These are phyloP conservation scores for Ceratocystis destructans DNA, from an alignment of 2,329 filamentous ascomycete species.

Conservation along the genomic window DNA sequence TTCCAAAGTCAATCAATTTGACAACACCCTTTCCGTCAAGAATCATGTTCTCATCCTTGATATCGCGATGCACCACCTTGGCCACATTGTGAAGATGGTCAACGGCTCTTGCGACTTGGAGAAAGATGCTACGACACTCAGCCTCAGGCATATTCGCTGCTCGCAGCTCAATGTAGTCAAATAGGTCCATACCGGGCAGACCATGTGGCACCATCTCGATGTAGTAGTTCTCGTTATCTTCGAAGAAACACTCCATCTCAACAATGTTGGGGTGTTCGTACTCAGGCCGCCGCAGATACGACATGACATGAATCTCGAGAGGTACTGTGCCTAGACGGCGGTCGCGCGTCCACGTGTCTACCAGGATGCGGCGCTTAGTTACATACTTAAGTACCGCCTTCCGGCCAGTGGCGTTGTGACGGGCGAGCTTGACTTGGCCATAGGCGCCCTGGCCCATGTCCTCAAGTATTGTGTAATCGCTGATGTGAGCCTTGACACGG, in stretches of 20 bases:
- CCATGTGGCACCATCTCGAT: constrained; percentile 97
- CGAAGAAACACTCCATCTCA: constrained; percentile 60
- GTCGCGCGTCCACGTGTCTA: constrained; percentile 97
- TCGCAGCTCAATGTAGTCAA: constrained; percentile 94
- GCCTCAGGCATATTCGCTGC: constrained; percentile 82
- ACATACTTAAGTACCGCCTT: constrained; percentile 97
- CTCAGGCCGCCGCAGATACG: constrained; percentile 70
- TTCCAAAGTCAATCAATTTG: constrained; percentile 96
- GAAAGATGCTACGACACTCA: constrained; percentile 89
- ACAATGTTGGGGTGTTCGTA: constrained; percentile 55
- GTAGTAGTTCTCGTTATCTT: constrained; percentile 86
- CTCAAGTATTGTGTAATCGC: constrained; percentile 83
- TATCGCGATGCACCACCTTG: constrained; percentile 87
- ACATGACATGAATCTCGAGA: constrained; percentile 89
- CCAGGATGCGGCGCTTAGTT: constrained; percentile 87
- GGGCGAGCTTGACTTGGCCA: constrained; percentile 88
- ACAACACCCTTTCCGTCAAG: constrained; percentile 90
- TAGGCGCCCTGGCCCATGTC: constrained; percentile 98
- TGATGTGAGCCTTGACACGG: constrained; percentile 43
- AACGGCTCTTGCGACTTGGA: constrained; percentile 78
- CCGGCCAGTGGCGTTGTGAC: constrained; percentile 64
- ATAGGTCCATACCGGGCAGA: constrained; percentile 92
- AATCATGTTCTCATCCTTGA: constrained; percentile 98
- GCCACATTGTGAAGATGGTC: constrained; percentile 86
- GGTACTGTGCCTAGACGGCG: constrained; percentile 86